Evolutionary conservation across 2,329 filamentous ascomycete genomes (phyloP), one percentile per base, ranked within the genome.

Genomic region (Penicillium palitans): DNA sequence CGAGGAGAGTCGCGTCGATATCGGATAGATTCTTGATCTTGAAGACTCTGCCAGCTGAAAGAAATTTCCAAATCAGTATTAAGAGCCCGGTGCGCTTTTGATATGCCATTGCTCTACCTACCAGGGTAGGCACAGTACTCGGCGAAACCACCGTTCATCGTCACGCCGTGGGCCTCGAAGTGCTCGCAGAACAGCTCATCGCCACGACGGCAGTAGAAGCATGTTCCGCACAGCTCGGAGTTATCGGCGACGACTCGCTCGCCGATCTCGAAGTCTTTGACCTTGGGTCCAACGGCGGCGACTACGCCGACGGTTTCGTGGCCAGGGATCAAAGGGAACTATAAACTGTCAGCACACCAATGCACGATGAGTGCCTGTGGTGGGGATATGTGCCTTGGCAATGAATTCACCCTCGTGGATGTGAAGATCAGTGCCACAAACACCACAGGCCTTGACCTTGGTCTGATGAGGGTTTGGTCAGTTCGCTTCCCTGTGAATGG

Each of bases 181-280:
- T 88, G 81, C 74, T 89, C 87, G 72, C 88, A 90, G 57, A 90
- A 82, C 40, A 90, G 76, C 25, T 84, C 80, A 68, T 89, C 82
- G 48, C 87, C 87, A 55, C 86, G 83, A 58, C 84, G 83, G 77
- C 88, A 90, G 78, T 90, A 89, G 80, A 88, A 89, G 77, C 88
- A 90, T 72, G 86, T 83, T 41, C 84, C 84, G 75, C 88, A 90
- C 35, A 89, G 82, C 71, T 90, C 76, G 5, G 76, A 80, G 65
- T 78, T 78, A 64, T 78, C 76, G 9, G 75, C 85, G 57, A 83
- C 83, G 27, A 89, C 86, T 46, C 85, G 83, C 66, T 88, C 85
- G 56, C 86, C 86, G 54, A 88, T 68, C 46, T 80, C 67, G 72
- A 89, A 85, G 39, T 78, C 81, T 62, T 80, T 83, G 58, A 88